Evolutionary conservation across 768 basidiomycete genomes (phyloP), one percentile per base, ranked within the genome.

Genomic region (Cyathus striatus): DNA sequence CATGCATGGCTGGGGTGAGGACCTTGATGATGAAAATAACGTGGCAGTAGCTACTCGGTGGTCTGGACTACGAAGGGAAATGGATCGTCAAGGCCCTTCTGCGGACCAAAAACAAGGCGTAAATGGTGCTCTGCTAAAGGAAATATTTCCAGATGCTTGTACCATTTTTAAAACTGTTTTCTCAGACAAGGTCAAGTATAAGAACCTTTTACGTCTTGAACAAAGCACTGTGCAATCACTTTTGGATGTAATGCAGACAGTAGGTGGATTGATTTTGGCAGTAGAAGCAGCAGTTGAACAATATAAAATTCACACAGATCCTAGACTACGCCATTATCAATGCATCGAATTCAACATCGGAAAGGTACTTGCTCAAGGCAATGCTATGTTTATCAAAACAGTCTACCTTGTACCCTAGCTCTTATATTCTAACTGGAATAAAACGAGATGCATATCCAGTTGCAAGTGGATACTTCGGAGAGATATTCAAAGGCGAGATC

Each of bases 381-480:
- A 25, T 44, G 13, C n/a, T 44, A 4, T 20, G 43, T 13, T 24
- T 44, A n/a, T 44, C 43, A 5, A 30, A 23, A 14, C 10, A 16
- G 9, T 38, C 43, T 2, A n/a, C 23, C 5, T 26, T 27, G 14
- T 44, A 44, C 22, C 43, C 43, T 13, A 22, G 23, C 12, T 38
- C 23, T 6, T 22, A 37, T 17, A 38, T 23, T 13, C 26, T 44
- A 14, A 6, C 13, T 6, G 17, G 30, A 17, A n/a, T 44, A 14
- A 14, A 38, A 26, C 10, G 38, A n/a, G 43, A 38, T 16, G 16
- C 22, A 1, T 10, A 25, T 2, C 14, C 36, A 20, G 26, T 40
- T n/a, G 25, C 37, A 4, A 16, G 17, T 14, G 42, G 42, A 16
- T 22, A 43, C n/a, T 43, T 43, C 10, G 42, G 42, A 20, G 42